Percentiles rank a stretch among this genome's conserved stretches.
Evolutionary conservation across 1,284 basidiomycete genomes (phyloP).

Genomic region (Apiotrichum montevideense): DNA sequence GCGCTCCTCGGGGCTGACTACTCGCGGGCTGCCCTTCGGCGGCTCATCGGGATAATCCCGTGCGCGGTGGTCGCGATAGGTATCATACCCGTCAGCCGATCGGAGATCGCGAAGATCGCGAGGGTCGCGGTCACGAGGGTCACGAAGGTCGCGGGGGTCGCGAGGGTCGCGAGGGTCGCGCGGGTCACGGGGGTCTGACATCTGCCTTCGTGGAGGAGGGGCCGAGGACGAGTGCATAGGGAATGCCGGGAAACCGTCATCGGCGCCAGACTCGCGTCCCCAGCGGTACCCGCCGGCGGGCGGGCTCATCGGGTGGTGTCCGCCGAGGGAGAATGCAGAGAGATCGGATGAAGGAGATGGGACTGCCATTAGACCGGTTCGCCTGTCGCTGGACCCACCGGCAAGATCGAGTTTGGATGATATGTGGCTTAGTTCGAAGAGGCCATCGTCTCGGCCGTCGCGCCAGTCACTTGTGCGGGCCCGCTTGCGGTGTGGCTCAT

Average conservation of each 20-base stretch:
- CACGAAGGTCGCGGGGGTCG: no score
- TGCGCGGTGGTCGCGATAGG: no score
- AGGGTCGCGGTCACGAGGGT: no score
- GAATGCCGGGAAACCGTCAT: slow-evolving; percentile 18
- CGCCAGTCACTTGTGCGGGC: slow-evolving; percentile 1
- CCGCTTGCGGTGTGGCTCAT: slow-evolving; percentile 8
- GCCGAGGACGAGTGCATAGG: neutral
- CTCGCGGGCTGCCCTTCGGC: neutral
- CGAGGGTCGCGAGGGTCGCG: no score
- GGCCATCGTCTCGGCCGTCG: slow-evolving; percentile 15
- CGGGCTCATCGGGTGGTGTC: neutral
- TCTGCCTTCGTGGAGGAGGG: neutral
- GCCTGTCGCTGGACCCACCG: neutral
- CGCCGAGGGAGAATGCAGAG: slow-evolving; percentile 32
- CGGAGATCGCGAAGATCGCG: no score
- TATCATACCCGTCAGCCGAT: no score
- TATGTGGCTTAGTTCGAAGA: slow-evolving; percentile 7
- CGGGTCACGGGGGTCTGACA: neutral
- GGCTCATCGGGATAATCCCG: neutral
- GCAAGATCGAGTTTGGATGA: slow-evolving; percentile 12
- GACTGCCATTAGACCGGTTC: neutral
- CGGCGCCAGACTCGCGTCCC: slow-evolving; percentile 4
- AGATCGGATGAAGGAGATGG: slow-evolving; percentile 29
- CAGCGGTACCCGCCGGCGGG: neutral
- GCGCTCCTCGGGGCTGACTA: neutral